Evolutionary conservation across 441 rosid genomes (phyloP), one percentile per base, ranked within the genome.

Genomic region (Brassica hybrid): DNA sequence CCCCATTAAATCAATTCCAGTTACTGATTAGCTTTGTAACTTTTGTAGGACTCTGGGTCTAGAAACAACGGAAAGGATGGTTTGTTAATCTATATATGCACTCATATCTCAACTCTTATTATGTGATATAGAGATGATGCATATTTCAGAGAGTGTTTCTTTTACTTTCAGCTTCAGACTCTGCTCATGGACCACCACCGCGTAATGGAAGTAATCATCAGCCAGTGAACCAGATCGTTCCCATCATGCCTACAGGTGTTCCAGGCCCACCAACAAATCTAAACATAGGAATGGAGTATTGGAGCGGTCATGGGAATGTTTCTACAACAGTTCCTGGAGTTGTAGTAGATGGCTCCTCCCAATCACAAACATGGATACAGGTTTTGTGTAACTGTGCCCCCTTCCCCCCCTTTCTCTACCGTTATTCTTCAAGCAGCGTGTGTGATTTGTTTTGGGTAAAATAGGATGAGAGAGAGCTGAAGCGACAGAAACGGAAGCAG

Each of bases 211-310:
- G 86, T 67, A 75, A 85, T 65, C 81, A 85, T 65, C 81, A 88
- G 58, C 82, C 88, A 5, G 81, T 83, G 73, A 89, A 84, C 73
- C 87, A 84, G 54, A 67, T 86, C 4, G 12, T 85, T 5, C 65
- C 87, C 45, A 87, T 93, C 58, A 81, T 91, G 69, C 66, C 96
- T 66, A 86, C 85, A 69, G 92, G 88, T 76, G 82, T 86, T 81
- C 86, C 92, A 63, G 94, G 98, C 21, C 97, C 98, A 32, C 80
- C 97, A 7, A 94, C 98, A 72, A 96, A 90, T 86, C 86, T 96
- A 79, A 94, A 96, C 71, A 92, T 96, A 74, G 98, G 99, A 77
- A 93, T 93, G 97, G 99, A 96, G 56, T 96, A 88, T 66, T 96
- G 99, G 99, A 91, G 93, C 23, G 79, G 90, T 66, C 90, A 82